Conservation (phyloP, 768 basidiomycete genomes). For the Coprinopsis strossmayeri region DNA sequence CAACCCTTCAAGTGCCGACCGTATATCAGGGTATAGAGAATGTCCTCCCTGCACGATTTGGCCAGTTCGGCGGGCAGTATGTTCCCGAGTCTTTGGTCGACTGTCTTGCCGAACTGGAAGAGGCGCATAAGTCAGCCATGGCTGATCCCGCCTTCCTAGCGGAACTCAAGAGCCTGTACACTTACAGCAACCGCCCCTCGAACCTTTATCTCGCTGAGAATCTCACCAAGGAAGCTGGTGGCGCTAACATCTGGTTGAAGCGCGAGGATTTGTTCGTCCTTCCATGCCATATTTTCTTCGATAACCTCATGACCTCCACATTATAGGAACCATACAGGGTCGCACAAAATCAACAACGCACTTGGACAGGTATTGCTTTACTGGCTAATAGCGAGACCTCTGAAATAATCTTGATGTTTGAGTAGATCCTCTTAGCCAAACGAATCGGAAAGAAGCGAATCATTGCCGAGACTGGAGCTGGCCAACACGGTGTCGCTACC, state of each 20-base stretch:
- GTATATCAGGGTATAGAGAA: conserved; percentile 1
- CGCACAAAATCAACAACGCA: conserved; percentile 99
- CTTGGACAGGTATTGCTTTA: conserved; percentile 73
- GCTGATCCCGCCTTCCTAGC: conserved; percentile 89
- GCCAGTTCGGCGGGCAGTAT: conserved; percentile 95
- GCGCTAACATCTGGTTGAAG: conserved; percentile 97
- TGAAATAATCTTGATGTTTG: too few species aligned
- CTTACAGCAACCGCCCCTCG: conserved; percentile 94
- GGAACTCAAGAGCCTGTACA: conserved; percentile 81
- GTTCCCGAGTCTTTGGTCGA: conserved; percentile 96
- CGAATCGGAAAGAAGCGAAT: conserved; percentile 94
- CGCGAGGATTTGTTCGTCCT: conserved; percentile 76
- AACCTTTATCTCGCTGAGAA: conserved; percentile 88
- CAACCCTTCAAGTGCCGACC: neutral
- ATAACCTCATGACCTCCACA: conserved; percentile 5
- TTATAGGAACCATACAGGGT: conserved; percentile 90
- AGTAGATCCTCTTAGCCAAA: conserved; percentile 85
- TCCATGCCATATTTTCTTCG: neutral
- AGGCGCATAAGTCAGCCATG: conserved; percentile 82
- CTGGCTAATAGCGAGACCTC: too few species aligned
- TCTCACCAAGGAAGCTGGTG: conserved; percentile 83
- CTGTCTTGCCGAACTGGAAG: conserved; percentile 84
- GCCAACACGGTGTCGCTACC: conserved; percentile 98
- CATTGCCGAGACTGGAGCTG: conserved; percentile 98
- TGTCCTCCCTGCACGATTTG: conserved; percentile 78